phyloP scores from a whole-genome alignment of 306 rosid species.

The Purshia tridentata region DNA sequence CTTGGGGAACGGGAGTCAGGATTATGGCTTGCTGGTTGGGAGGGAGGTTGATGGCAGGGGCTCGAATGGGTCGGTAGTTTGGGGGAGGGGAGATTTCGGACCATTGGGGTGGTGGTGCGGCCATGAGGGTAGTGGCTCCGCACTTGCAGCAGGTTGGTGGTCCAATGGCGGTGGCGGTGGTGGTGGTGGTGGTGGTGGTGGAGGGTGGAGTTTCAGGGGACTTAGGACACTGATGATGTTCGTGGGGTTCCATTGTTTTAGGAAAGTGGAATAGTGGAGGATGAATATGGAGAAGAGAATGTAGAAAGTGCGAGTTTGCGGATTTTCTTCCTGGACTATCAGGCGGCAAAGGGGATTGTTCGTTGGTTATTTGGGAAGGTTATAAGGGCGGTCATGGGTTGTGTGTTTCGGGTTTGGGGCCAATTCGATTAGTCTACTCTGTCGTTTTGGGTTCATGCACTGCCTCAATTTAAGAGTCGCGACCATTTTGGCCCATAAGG shows the following conservation, averaged over 20 bases:
- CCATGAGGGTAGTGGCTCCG: conserved; percentile 62
- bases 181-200: conserved; percentile 10
- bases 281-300: too few species aligned
- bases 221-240: conserved; percentile 11
- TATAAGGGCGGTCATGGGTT: too few species aligned
- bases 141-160: conserved; percentile 69
- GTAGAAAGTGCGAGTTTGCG: too few species aligned
- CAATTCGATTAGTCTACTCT: too few species aligned
- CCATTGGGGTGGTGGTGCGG: conserved; percentile 41
- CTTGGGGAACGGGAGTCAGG: conserved; percentile 79
- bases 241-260: conserved; percentile 24
- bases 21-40: conserved; percentile 78
- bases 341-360: too few species aligned
- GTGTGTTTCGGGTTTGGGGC: too few species aligned
- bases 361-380: too few species aligned
- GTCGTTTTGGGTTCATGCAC: too few species aligned
- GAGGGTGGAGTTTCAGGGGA: conserved; percentile 27
- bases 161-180: conserved; percentile 16
- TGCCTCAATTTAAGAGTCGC: too few species aligned
- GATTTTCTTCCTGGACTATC: too few species aligned
- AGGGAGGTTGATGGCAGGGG: conserved; percentile 78
- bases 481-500: too few species aligned
- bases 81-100: conserved; percentile 79
- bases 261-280: neutral
- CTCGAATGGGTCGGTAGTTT: conserved; percentile 75